Conservation (phyloP, 179 eudicot species). For the Actinidia arguta region DNA sequence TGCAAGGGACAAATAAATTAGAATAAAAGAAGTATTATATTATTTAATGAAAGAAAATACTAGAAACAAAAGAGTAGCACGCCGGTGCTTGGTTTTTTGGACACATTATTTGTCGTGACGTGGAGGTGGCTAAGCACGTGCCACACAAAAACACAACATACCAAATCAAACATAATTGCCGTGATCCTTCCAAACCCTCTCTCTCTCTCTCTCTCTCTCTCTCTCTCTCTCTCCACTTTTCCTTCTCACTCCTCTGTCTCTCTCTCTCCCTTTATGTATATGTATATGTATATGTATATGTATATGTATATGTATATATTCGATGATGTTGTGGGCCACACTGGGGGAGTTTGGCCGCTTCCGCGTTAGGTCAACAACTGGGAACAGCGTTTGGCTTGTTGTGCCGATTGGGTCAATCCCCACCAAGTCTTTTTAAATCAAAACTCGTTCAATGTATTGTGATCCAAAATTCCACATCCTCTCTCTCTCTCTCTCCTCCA, state of each 20-base stretch:
- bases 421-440: not conserved
- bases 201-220: not conserved
- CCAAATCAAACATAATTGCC: constrained; percentile 12
- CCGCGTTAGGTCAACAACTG: constrained; percentile 26
- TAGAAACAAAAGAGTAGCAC: not conserved
- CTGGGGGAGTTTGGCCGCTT: constrained; percentile 14
- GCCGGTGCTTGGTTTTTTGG: not conserved
- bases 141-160: constrained; percentile 19
- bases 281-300: no score
- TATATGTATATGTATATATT: not conserved
- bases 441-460: not conserved
- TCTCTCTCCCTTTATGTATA: no score
- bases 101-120: constrained; percentile 32
- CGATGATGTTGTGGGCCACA: not conserved
- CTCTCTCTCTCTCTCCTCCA: no score
- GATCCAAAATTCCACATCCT: no score
- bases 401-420: constrained; percentile 21
- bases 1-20: no score
- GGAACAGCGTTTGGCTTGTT: constrained; percentile 24
- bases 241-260: not conserved
- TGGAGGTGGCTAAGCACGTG: constrained; percentile 43
- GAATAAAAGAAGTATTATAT: no score
- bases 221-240: not conserved
- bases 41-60: not conserved
- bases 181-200: constrained; percentile 14